A percentile compares a stretch with the other conserved stretches of the same genome.
Evolutionary conservation across 345 rosid genomes (phyloP).

Genomic region (Heritiera littoralis): DNA sequence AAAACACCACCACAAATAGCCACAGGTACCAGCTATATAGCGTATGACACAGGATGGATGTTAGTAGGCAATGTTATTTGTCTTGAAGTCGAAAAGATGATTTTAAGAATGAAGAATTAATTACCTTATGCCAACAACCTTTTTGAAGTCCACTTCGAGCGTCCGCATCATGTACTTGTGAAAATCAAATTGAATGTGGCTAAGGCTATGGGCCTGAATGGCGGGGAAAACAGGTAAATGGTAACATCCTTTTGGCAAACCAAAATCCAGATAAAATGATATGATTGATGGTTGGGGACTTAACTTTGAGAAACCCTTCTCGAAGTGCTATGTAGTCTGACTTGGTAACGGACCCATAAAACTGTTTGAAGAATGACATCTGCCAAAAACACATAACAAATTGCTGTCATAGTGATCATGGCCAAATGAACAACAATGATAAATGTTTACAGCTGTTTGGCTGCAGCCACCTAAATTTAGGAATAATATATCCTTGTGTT

Average conservation of each 20-base stretch:
- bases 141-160: conserved; percentile 63
- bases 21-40: conserved; percentile 74
- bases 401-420: no score
- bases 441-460: no score
- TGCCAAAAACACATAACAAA: conserved; percentile 23
- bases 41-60: background rate
- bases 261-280: no score
- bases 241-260: background rate
- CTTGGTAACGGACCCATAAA: conserved; percentile 70
- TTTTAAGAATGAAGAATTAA: no score
- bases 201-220: conserved; percentile 50
- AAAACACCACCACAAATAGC: conserved; percentile 77
- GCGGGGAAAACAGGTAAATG: background rate
- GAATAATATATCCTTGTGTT: no score
- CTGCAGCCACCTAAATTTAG: no score
- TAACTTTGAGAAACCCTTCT: conserved; percentile 70
- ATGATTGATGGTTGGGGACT: conserved; percentile 2
- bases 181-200: conserved; percentile 44
- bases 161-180: conserved; percentile 68
- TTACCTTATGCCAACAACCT: conserved; percentile 78
- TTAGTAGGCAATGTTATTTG: background rate
- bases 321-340: conserved; percentile 76
- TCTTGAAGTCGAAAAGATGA: no score
- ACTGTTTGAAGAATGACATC: conserved; percentile 88
- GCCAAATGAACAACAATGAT: background rate